Conservation (phyloP, 495 filamentous ascomycete genomes). For the Staphylotrichum longicolle region DNA sequence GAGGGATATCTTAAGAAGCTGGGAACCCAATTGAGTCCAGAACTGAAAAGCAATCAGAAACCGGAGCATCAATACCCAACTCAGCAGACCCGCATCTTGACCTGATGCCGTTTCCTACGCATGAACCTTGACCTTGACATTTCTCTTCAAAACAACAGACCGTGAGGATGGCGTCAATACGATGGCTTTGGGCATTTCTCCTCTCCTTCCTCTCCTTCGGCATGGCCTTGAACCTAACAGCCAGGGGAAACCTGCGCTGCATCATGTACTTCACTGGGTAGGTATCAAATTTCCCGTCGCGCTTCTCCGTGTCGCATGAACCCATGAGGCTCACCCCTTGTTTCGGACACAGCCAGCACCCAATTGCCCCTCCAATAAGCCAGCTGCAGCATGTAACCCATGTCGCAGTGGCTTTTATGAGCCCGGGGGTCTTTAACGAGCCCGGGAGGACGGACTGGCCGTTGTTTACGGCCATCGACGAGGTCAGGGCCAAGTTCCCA, state of each 20-base stretch:
- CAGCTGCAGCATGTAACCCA: conserved; percentile 55
- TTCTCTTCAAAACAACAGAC: neutral
- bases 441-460: conserved; percentile 51
- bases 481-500: conserved; percentile 57
- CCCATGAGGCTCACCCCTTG: neutral
- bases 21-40: too few relatives aligned
- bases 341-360: conserved; percentile 48
- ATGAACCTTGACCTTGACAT: neutral
- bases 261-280: conserved; percentile 64
- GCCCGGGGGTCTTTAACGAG: conserved; percentile 58
- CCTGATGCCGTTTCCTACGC: too few relatives aligned
- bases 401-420: conserved; percentile 68
- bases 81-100: too few relatives aligned
- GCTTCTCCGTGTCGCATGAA: neutral
- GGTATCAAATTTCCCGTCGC: neutral
- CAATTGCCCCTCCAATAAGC: conserved; percentile 45
- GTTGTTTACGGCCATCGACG: conserved; percentile 57
- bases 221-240: conserved; percentile 25
- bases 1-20: too few relatives aligned
- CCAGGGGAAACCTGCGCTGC: conserved; percentile 35
- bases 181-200: conserved; percentile 14
- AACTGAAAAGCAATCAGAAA: too few relatives aligned
- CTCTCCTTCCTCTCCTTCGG: conserved; percentile 18
- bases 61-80: too few relatives aligned
- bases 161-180: conserved; percentile 8